These are phyloP conservation scores for Epichloe elymi DNA, from an alignment of 2,329 filamentous ascomycete genomes.

Conservation along the genomic window DNA sequence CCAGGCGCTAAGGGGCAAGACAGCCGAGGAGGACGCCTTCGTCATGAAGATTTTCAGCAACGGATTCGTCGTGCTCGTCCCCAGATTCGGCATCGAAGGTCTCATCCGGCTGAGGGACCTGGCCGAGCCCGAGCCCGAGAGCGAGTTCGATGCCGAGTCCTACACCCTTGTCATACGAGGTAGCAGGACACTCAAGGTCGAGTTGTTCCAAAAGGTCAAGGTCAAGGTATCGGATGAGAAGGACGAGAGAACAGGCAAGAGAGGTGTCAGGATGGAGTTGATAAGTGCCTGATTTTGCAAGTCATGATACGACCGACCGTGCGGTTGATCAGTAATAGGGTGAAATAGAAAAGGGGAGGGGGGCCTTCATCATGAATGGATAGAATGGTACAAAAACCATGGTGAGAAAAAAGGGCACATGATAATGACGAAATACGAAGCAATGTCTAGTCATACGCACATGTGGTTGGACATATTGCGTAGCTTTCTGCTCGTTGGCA, in stretches of 20 bases:
- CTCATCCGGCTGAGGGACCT: conserved; percentile 79
- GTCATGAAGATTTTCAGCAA: conserved; percentile 97
- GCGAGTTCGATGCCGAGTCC: conserved; percentile 72
- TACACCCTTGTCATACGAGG: conserved; percentile 58
- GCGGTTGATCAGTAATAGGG: too few relatives aligned
- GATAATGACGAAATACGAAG: too few relatives aligned
- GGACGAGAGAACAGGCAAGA: conserved; percentile 92
- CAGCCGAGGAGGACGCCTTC: conserved; percentile 78
- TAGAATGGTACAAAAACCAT: too few relatives aligned
- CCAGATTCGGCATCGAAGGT: conserved; percentile 88
- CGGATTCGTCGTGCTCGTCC: conserved; percentile 92
- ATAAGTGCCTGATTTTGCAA: conserved; percentile 7
- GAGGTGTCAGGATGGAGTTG: conserved; percentile 69
- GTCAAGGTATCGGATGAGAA: conserved; percentile 86
- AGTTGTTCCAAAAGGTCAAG: conserved; percentile 83
- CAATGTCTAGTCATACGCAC: too few relatives aligned
- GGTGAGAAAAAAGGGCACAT: too few relatives aligned
- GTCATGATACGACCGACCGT: too few relatives aligned
- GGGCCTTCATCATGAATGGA: too few relatives aligned
- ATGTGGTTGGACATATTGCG: too few relatives aligned
- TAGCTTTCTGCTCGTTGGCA: too few relatives aligned
- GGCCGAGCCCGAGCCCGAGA: conserved; percentile 62
- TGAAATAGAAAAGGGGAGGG: too few relatives aligned
- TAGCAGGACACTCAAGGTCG: conserved; percentile 46
- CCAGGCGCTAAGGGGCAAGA: conserved; percentile 72